Conservation (phyloP, 148 eudicot genomes). For the Rhododendron ovatum region DNA sequence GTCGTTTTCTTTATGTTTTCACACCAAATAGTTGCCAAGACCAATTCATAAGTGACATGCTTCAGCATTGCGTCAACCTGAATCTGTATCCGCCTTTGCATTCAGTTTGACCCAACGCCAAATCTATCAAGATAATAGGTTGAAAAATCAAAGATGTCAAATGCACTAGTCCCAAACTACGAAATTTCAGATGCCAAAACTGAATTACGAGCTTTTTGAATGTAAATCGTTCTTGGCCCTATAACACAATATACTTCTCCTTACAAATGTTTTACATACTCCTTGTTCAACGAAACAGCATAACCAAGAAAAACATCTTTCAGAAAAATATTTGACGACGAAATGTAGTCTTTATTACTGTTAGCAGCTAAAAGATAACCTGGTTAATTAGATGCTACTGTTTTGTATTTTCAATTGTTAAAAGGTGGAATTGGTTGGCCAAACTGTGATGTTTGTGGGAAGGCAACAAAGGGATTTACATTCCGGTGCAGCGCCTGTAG, state of each 20-base stretch:
- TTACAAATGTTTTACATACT: not conserved
- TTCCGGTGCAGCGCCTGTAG: conserved; percentile 73
- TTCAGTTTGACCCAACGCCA: not conserved
- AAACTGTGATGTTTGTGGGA: conserved; percentile 69
- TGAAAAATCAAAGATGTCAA: not conserved
- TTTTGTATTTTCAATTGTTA: not conserved
- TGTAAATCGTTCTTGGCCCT: not conserved
- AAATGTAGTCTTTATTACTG: not conserved
- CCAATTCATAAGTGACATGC: not conserved
- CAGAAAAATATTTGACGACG: not conserved
- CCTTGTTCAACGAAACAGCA: not conserved
- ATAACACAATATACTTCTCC: not conserved
- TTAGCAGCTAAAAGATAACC: not conserved
- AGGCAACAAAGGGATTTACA: conserved; percentile 54
- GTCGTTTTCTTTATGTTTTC: not conserved
- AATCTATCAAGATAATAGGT: not conserved
- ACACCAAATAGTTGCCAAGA: not conserved
- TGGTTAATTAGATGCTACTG: not conserved
- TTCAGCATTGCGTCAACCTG: not conserved
- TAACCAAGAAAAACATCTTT: not conserved
- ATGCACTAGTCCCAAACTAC: not conserved
- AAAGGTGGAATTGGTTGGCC: conserved; percentile 60
- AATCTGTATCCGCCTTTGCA: not conserved
- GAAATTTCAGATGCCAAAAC: not conserved
- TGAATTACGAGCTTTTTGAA: not conserved